Evolutionary conservation across 345 rosid genomes (phyloP), one percentile per base, ranked within the genome.

Genomic region (Leavenworthia alabamica): DNA sequence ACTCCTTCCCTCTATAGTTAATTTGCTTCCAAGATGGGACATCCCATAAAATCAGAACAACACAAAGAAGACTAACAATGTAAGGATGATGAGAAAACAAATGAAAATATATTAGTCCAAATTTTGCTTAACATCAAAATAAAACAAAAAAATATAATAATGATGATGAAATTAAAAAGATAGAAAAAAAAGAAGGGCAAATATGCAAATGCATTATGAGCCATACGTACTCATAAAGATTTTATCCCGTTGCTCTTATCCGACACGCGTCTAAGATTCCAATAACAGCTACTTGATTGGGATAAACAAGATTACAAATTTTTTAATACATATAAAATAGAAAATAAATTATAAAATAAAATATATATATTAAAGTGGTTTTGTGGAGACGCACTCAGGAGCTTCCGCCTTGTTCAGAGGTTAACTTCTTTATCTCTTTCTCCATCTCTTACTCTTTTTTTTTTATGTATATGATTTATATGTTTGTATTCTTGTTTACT

Each of bases 201-300:
- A 49, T 4, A 32, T 56, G 35, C 66, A 64, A 48, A 63, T 48
- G 36, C 65, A 56, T 55, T 56, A 15, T 70, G 53, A 70, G 54
- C 75, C 75, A 71, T 71, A 29, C 65, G 49, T 48, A 64, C 41
- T 20, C n/a, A 6, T 7, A 24, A 13, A 50, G 59, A 62, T 62
- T 62, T 76, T n/a, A n/a, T n/a, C n/a, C n/a, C n/a, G n/a, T n/a
- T 39, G 50, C 68, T 56, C 98, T 91, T 88, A 91, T 88, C 98
- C 72, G 86, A 88, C 86, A 83, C 83, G 82, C 77, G 24, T 39
- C 70, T 48, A 29, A 68, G 57, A 54, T 29, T 54, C 63, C 57
- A 36, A 44, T 28, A n/a, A 17, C n/a, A n/a, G n/a, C n/a, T n/a
- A n/a, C n/a, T n/a, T n/a, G n/a, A n/a, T n/a, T n/a, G n/a, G n/a